Percentiles rank a stretch among this genome's conserved stretches.
Evolutionary conservation across 225 moss, liverwort and hornwort species (phyloP).

Genomic region (Neckera pumila): DNA sequence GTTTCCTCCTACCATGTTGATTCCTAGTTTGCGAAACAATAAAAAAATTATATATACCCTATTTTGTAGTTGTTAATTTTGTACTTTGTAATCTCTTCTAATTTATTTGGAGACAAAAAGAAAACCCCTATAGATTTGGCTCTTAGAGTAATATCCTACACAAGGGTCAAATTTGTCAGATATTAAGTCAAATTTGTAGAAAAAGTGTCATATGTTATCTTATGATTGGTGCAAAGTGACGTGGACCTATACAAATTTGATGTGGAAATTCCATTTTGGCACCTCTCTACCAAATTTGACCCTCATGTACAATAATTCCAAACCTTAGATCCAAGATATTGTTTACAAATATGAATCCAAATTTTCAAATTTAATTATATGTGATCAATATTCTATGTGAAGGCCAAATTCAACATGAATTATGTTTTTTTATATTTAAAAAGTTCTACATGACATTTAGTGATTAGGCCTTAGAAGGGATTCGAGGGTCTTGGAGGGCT

Average conservation of each 20-base stretch:
- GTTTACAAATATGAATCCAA: not conserved
- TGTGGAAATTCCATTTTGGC: rapidly evolving
- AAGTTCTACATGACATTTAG: not conserved
- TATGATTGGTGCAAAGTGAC: not conserved
- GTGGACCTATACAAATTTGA: rapidly evolving
- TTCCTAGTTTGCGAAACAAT: no score
- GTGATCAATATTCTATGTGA: rapidly evolving
- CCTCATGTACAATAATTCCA: rapidly evolving
- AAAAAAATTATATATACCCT: rapidly evolving
- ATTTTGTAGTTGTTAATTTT: not conserved
- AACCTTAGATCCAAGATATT: rapidly evolving
- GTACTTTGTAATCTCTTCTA: not conserved
- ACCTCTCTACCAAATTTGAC: rapidly evolving
- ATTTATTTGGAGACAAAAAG: not conserved
- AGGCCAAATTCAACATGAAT: rapidly evolving
- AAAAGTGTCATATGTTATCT: not conserved
- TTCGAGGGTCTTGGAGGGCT: no score
- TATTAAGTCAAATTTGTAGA: not conserved
- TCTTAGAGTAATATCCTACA: rapidly evolving
- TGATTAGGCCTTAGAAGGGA: no score
- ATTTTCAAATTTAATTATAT: not conserved
- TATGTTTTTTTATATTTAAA: not conserved
- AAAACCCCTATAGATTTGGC: not conserved
- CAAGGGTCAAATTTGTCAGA: rapidly evolving
- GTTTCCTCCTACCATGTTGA: no score